Evolutionary conservation across 2,329 filamentous ascomycete species (phyloP).

Genomic region (Paramyrothecium roridum): DNA sequence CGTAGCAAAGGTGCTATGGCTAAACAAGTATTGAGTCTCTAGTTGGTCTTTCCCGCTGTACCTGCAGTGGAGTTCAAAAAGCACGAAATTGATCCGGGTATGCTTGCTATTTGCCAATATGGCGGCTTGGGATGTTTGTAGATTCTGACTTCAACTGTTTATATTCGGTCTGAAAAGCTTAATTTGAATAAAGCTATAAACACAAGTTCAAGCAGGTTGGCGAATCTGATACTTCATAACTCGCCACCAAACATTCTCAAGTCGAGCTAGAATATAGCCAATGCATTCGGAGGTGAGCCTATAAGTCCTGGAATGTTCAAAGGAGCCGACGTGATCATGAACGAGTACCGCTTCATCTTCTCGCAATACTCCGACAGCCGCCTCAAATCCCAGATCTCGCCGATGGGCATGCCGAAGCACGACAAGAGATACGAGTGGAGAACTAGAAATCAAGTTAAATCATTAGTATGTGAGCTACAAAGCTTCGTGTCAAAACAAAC

Average conservation of each 20-base stretch:
- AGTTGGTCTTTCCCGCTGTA: too few species aligned
- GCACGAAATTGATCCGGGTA: too few species aligned
- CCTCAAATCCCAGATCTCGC: slow-evolving; percentile 55
- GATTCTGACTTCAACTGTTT: too few species aligned
- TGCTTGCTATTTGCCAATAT: too few species aligned
- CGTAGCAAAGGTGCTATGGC: too few species aligned
- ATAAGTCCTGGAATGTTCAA: slow-evolving; percentile 31
- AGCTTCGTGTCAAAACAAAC: neutral
- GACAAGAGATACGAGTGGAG: slow-evolving; percentile 47
- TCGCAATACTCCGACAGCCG: slow-evolving; percentile 50
- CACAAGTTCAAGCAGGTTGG: too few species aligned
- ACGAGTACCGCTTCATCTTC: slow-evolving; percentile 51
- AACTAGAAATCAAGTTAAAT: slow-evolving; percentile 18
- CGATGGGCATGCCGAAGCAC: slow-evolving; percentile 51
- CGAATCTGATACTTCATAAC: neutral
- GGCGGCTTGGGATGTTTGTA: too few species aligned
- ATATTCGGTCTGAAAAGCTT: too few species aligned
- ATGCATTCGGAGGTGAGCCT: slow-evolving; percentile 13
- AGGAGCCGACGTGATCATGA: slow-evolving; percentile 59
- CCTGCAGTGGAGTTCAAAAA: too few species aligned
- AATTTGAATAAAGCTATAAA: too few species aligned
- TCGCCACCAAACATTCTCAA: neutral
- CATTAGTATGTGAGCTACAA: neutral
- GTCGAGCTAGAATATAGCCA: slow-evolving; percentile 15
- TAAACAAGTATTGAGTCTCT: too few species aligned